These are phyloP conservation scores for Talaromyces marneffei DNA, from an alignment of 2,329 filamentous ascomycete genomes.

Conservation along the genomic window DNA sequence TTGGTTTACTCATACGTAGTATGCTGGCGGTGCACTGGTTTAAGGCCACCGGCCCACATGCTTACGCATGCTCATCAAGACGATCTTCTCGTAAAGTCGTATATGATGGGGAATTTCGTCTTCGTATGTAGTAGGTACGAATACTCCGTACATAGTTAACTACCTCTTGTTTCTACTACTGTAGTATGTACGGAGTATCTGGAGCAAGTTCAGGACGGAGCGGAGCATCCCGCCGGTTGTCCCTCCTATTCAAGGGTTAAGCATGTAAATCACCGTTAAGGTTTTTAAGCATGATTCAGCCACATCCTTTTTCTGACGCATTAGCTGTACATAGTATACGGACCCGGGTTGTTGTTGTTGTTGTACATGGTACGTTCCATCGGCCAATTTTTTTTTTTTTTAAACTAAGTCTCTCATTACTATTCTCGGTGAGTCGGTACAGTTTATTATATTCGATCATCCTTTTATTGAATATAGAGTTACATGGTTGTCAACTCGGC, in stretches of 20 bases:
- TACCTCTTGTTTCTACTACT: no score
- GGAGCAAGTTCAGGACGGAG: background rate
- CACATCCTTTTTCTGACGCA: constrained; percentile 3
- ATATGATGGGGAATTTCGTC: background rate
- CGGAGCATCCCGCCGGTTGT: background rate
- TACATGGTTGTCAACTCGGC: background rate
- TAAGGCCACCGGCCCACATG: constrained; percentile 2
- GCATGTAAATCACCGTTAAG: constrained; percentile 7
- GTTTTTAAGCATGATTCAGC: constrained; percentile 14
- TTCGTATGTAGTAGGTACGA: no score
- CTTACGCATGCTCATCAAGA: constrained; percentile 2
- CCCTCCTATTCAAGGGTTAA: background rate
- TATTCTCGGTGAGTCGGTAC: background rate
- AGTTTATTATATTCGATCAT: background rate
- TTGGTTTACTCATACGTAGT: no score
- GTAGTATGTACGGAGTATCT: background rate
- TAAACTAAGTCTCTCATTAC: background rate
- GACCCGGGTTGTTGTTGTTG: no score
- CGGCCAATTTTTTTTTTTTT: background rate
- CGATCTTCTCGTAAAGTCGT: background rate
- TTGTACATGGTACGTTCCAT: background rate
- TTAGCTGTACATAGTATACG: background rate
- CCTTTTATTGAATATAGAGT: background rate
- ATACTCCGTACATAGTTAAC: no score
- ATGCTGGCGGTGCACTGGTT: background rate